Evolutionary conservation across 2,329 filamentous ascomycete genomes (phyloP).

Genomic region (Hypoxylon sp.): DNA sequence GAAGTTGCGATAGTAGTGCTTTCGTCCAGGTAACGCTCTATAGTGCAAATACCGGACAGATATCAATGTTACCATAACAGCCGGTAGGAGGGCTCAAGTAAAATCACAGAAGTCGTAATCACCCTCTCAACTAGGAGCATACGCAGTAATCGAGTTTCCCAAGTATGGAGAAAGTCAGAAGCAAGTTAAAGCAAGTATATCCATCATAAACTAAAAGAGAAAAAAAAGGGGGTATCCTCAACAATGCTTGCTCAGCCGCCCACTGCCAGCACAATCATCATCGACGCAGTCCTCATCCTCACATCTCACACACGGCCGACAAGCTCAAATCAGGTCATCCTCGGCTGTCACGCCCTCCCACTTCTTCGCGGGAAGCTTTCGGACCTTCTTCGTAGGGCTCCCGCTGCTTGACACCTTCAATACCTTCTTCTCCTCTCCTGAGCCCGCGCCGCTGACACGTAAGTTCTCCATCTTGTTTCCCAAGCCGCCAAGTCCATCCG

Average conservation of each 20-base stretch:
- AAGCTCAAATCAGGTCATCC: slow-evolving; percentile 55
- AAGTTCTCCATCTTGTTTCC: slow-evolving; percentile 64
- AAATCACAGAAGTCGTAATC: background rate
- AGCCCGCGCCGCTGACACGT: slow-evolving; percentile 54
- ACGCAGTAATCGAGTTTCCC: background rate
- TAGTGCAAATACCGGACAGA: too few species aligned
- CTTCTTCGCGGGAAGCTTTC: slow-evolving; percentile 60
- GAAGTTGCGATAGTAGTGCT: too few species aligned
- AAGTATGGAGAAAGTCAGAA: slow-evolving; percentile 5
- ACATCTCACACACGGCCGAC: background rate
- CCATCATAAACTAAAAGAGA: slow-evolving; percentile 7
- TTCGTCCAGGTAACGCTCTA: too few species aligned
- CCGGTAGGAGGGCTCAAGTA: too few species aligned
- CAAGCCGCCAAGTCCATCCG: slow-evolving; percentile 51
- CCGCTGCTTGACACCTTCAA: slow-evolving; percentile 50
- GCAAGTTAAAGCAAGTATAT: slow-evolving; percentile 5
- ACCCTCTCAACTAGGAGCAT: background rate
- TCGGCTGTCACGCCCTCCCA: slow-evolving; percentile 58
- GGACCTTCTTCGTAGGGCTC: slow-evolving; percentile 65
- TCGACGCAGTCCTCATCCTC: background rate
- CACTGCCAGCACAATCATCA: slow-evolving; percentile 6
- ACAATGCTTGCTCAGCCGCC: slow-evolving; percentile 12
- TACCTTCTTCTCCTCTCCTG: slow-evolving; percentile 35
- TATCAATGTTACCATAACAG: too few species aligned
- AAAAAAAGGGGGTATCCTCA: slow-evolving; percentile 30